phyloP scores from a whole-genome alignment of 2,329 filamentous ascomycete genomes.

The Neonectria neomacrospora region DNA sequence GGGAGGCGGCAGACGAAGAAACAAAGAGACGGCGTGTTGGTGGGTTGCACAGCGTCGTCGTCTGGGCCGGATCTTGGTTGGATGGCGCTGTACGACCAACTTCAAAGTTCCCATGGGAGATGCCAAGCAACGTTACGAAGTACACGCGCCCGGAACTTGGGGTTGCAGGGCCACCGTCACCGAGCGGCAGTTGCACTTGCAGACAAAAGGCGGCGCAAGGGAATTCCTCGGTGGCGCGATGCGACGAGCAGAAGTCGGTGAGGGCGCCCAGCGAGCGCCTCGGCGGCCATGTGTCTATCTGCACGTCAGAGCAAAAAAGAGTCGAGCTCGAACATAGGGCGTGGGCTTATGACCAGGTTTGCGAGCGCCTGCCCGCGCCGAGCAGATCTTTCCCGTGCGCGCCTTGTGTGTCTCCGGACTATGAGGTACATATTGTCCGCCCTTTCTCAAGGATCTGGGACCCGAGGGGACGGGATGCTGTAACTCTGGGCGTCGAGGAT shows the following conservation, averaged over 20 bases:
- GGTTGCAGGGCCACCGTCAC: neutral
- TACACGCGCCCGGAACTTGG: neutral
- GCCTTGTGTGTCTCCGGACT: conserved; percentile 4
- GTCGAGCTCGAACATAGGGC: conserved; percentile 5
- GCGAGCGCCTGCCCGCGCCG: conserved; percentile 9
- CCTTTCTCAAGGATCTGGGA: conserved; percentile 12
- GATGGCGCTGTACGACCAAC: conserved; percentile 8
- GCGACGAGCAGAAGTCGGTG: conserved; percentile 22
- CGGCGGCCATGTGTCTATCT: conserved; percentile 7
- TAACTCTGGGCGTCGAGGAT: conserved; percentile 15
- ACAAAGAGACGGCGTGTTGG: neutral
- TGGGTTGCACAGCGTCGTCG: conserved; percentile 19
- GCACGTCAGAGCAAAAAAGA: conserved; percentile 24
- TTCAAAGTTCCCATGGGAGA: neutral
- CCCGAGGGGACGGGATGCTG: conserved; percentile 17
- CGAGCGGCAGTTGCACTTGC: neutral
- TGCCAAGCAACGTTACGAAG: neutral
- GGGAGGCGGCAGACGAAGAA: neutral
- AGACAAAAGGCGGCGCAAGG: conserved; percentile 1
- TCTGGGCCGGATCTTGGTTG: conserved; percentile 16
- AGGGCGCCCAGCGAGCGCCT: conserved; percentile 2
- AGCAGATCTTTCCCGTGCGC: conserved; percentile 13
- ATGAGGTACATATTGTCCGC: conserved; percentile 22
- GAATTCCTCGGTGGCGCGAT: conserved; percentile 7
- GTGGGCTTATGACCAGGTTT: neutral